Evolutionary conservation across 768 basidiomycete genomes (phyloP), one percentile per base, ranked within the genome.

Genomic region (Hypsizygus marmoreus): DNA sequence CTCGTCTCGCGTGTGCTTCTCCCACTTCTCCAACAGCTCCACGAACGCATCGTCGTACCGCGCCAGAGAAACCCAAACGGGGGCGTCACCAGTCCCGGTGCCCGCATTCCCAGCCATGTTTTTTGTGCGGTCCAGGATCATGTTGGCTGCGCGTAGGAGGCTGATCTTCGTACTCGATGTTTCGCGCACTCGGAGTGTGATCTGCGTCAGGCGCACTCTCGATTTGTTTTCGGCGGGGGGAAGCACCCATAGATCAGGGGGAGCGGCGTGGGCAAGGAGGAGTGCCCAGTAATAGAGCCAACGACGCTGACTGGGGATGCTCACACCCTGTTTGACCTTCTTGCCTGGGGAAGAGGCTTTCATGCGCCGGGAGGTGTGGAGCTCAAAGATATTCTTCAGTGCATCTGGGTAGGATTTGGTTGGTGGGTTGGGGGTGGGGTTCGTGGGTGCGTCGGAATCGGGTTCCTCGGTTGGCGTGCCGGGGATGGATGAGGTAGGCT

Each of bases 221-320:
- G 70, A 71, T 28, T 61, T 57, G 8, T n/a, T 42, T 34, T 42
- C 17, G 6, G 24, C 28, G 28, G 35, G 33, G 19, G 48, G 51
- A 3, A 60, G 53, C 9, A 64, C 57, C 77, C 77, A 82, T 40
- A 84, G 62, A 19, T 74, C 71, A 2, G 63, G 48, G 4, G 84
- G 86, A 0, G 73, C 80, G 30, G 77, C 75, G 36, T 76, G 69
- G 3, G 77, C 69, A 12, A 88, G 71, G n/a, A 84, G 58, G 9
- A 82, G 70, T 0, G 82, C 79, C 86, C 86, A 93, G 58, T 92
- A 93, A 53, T 80, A 75, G 4, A 94, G 67, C 74, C 83, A 91
- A 14, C 91, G 81, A 2, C 82, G 76, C 62, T 92, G 91, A 46
- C 84, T 87, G 0, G 90, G 86, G 53, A 92, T 92, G 50, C 83